phyloP scores from a whole-genome alignment of 106 monocot species.

The Acorus gramineus region DNA sequence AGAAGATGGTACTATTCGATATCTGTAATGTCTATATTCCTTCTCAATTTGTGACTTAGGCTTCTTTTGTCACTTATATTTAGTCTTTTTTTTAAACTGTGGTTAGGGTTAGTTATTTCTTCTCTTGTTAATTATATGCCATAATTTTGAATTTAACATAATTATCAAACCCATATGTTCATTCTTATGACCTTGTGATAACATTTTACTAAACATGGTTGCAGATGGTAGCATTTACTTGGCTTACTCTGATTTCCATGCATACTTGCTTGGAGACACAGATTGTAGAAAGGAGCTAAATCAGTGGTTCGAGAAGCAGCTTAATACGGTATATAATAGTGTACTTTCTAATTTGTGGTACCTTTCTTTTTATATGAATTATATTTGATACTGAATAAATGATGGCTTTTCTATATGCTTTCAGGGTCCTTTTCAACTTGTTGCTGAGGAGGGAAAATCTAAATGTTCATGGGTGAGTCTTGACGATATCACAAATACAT shows the following conservation, averaged over 20 bases:
- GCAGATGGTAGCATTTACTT: constrained; percentile 79
- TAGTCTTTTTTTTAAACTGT: too few relatives aligned
- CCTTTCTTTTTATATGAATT: background rate
- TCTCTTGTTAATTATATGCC: background rate
- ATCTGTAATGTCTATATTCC: too few relatives aligned
- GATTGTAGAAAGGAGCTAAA: constrained; percentile 82
- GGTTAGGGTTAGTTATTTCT: too few relatives aligned
- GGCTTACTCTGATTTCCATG: constrained; percentile 73
- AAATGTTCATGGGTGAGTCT: constrained; percentile 97
- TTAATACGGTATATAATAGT: constrained; percentile 42
- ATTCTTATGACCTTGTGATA: constrained; percentile 7
- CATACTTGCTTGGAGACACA: constrained; percentile 63
- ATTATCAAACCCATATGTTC: background rate
- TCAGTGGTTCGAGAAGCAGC: constrained; percentile 91
- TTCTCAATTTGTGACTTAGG: too few relatives aligned
- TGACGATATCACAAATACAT: constrained; percentile 78
- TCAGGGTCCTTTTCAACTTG: constrained; percentile 90
- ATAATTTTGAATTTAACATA: background rate
- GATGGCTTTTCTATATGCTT: too few relatives aligned
- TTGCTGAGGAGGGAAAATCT: constrained; percentile 96
- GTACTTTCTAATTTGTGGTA: too few relatives aligned
- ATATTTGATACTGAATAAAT: too few relatives aligned
- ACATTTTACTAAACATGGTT: constrained; percentile 3
- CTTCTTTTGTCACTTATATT: too few relatives aligned
- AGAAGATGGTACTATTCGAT: constrained; percentile 44